A percentile compares a stretch with the other conserved stretches of the same genome.
Conservation (phyloP, 1,284 basidiomycete genomes). For the Pseudozyma tsukubaensis region DNA sequence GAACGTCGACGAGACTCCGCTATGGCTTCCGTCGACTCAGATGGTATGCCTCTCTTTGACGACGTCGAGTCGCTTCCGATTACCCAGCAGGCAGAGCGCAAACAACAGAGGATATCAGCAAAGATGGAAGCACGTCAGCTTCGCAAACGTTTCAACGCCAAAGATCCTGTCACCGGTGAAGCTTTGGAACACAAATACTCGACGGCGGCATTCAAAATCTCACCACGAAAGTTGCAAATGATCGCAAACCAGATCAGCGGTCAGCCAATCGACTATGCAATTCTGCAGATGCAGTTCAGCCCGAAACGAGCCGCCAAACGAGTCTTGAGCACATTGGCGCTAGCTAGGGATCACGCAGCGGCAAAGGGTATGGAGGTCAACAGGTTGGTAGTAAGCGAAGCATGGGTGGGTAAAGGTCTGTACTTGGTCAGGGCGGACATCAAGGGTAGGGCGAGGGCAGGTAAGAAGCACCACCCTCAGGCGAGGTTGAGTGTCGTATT, state of each 20-base stretch:
- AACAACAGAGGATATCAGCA: slow-evolving; percentile 38
- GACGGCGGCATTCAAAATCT: slow-evolving; percentile 91
- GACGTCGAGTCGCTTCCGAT: slow-evolving; percentile 49
- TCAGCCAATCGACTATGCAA: slow-evolving; percentile 79
- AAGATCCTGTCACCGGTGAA: slow-evolving; percentile 41
- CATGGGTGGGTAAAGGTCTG: slow-evolving; percentile 91
- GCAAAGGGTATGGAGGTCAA: slow-evolving; percentile 81
- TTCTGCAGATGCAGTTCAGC: slow-evolving; percentile 94
- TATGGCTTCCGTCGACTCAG: slow-evolving; percentile 55
- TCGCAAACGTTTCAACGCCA: slow-evolving; percentile 62
- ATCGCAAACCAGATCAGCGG: slow-evolving; percentile 83
- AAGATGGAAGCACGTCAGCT: slow-evolving; percentile 48
- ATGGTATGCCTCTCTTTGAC: slow-evolving; percentile 60
- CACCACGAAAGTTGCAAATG: slow-evolving; percentile 89
- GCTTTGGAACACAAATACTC: slow-evolving; percentile 82
- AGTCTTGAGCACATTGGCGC: slow-evolving; percentile 86
- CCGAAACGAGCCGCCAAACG: slow-evolving; percentile 87
- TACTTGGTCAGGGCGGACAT: slow-evolving; percentile 80
- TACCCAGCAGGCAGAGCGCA: slow-evolving; percentile 37
- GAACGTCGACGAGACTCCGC: slow-evolving; percentile 54
- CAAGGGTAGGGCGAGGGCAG: slow-evolving; percentile 84
- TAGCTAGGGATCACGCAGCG: slow-evolving; percentile 87
- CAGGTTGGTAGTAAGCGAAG: slow-evolving; percentile 86
- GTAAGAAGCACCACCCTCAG: slow-evolving; percentile 81
- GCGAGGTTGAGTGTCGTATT: slow-evolving; percentile 83